Evolutionary conservation across 768 basidiomycete genomes (phyloP), one percentile per base, ranked within the genome.

Genomic region (Botryobasidium botryosum): DNA sequence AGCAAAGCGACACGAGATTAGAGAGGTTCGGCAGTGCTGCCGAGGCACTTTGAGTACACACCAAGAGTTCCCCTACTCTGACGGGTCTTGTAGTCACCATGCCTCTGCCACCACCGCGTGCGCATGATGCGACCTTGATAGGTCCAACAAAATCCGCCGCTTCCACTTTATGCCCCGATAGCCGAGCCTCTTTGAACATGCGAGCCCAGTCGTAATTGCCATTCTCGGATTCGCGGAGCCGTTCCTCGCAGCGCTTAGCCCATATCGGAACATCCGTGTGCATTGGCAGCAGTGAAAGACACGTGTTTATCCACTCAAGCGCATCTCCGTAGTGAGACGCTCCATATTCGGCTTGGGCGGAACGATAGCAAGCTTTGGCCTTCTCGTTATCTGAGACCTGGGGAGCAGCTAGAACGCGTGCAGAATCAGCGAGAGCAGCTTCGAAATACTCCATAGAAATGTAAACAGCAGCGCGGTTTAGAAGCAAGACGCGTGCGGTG

Each of bases 201-300:
- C n/a, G n/a, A 1, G 27, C 17, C 57, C 57, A 61, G 41, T 57
- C 52, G 44, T 59, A 62, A 2, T 39, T 23, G 3, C 52, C 52
- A 2, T 48, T 54, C 10, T 3, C 29, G 6, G 35, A 15, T 42
- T 62, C 61, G 17, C 31, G 33, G 5, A 49, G 6, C 10, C 61
- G 48, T 23, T 39, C 36, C 17, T 32, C 24, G 31, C 54, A 56
- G 7, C 52, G 52, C 8, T 41, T 36, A 7, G 55, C 44, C 51
- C 56, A 56, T n/a, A n/a, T n/a, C n/a, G n/a, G n/a, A n/a, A n/a
- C n/a, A n/a, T n/a, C n/a, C n/a, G n/a, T n/a, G n/a, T n/a, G n/a
- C n/a, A n/a, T n/a, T n/a, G n/a, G n/a, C n/a, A n/a, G n/a, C n/a
- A n/a, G n/a, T n/a, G n/a, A n/a, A n/a, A n/a, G n/a, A n/a, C n/a